Evolutionary conservation across 306 rosid species (phyloP), one percentile per base, ranked within the genome.

Genomic region (Medicago truncatula): DNA sequence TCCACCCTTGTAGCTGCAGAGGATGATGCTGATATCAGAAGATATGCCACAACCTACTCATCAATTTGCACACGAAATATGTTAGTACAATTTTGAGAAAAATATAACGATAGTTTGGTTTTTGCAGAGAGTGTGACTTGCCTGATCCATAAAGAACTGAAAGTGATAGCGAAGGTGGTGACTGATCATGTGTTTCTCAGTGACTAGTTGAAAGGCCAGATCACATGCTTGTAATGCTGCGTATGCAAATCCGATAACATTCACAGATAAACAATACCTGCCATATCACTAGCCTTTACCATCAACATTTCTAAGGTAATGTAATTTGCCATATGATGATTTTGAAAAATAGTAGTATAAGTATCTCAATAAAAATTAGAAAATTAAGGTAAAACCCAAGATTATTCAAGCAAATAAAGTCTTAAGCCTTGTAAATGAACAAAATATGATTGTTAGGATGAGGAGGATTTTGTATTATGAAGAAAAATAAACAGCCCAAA

Each of bases 81-180:
- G 59, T 81, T 25, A 5, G 36, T 5, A 67, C 12, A 8, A 20
- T 7, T 66, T 44, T 59, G 25, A 28, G 25, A 38, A 59, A 25
- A 59, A 18, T 9, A 21, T 11, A 10, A 58, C 0, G 34, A 31
- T 31, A n/a, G 21, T 3, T 31, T 31, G 43, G 41, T 31, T 31
- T 28, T 14, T 23, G 34, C 0, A 12, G 3, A 17, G 61, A 11
- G 16, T 31, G 14, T 61, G 58, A 82, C 93, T 81, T 81, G 82
- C 98, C 97, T 96, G 99, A 79, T 96, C 99, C 90, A 90, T 80
- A 78, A 92, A 82, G 85, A 92, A 91, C 67, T 82, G 93, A 31
- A 92, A 92, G 80, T 87, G 90, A 20, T 23, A 59, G 18, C 92
- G 91, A 52, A 85, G 84, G 66, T 65, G 82, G 76, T 84, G 87